A percentile compares a stretch with the other conserved stretches of the same genome.
Conservation (phyloP, 2,329 filamentous ascomycete species). For the Alternaria rosae region DNA sequence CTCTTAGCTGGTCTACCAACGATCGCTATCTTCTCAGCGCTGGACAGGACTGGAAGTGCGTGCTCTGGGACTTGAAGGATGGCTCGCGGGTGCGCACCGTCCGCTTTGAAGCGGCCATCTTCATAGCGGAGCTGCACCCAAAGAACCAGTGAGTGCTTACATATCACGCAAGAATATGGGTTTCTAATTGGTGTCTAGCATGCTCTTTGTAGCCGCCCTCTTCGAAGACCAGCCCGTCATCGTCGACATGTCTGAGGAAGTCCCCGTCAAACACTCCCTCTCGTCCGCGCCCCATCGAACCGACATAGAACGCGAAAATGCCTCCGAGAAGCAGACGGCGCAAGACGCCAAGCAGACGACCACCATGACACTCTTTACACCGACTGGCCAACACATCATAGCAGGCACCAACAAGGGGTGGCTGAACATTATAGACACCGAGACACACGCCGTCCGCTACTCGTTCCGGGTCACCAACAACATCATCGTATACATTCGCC, state of each 20-base stretch:
- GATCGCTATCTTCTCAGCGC: slow-evolving; percentile 91
- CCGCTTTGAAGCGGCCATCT: slow-evolving; percentile 90
- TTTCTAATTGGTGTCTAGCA: slow-evolving; percentile 58
- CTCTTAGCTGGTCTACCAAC: slow-evolving; percentile 91
- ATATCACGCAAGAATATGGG: too few relatives aligned
- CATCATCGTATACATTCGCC: slow-evolving; percentile 84
- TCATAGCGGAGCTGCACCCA: slow-evolving; percentile 94
- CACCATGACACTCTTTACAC: slow-evolving; percentile 88
- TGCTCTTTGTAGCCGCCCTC: slow-evolving; percentile 86
- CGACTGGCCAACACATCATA: slow-evolving; percentile 85
- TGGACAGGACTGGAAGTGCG: slow-evolving; percentile 95
- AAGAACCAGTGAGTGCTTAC: slow-evolving; percentile 74
- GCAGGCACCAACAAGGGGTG: slow-evolving; percentile 95
- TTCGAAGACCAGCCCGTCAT: slow-evolving; percentile 93
- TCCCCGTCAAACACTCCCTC: slow-evolving; percentile 77
- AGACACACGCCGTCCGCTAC: slow-evolving; percentile 82
- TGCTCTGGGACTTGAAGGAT: slow-evolving; percentile 89
- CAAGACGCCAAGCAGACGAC: slow-evolving; percentile 96
- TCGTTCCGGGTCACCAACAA: slow-evolving; percentile 87
- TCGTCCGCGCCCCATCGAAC: slow-evolving; percentile 82
- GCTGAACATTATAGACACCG: slow-evolving; percentile 91
- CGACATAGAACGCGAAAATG: slow-evolving; percentile 72
- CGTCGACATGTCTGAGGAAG: slow-evolving; percentile 76
- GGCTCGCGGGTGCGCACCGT: slow-evolving; percentile 79
- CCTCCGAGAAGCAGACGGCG: slow-evolving; percentile 83